Evolutionary conservation across 2,329 filamentous ascomycete genomes (phyloP), one percentile per base, ranked within the genome.

Genomic region (Xylariales sp.): DNA sequence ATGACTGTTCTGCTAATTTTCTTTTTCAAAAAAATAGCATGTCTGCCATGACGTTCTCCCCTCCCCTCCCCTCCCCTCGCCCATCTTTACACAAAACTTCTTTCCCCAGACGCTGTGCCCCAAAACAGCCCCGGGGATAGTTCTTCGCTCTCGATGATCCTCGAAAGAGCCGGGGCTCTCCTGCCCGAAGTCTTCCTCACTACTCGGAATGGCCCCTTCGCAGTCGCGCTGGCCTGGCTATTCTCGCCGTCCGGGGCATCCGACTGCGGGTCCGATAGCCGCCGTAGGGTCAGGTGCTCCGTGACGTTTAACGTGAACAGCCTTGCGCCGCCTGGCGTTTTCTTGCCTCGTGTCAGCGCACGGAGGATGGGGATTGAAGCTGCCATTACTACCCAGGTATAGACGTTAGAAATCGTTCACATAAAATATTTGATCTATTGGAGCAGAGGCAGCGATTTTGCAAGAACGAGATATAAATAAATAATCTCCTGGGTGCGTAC

Each of bases 311-410:
- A 41, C 0, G 69, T 59, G 56, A 71, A 71, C 10, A 71, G 65
- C 12, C 59, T 63, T 5, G 52, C 49, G 1, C 54, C 61, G 3
- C 56, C 32, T 12, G 58, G 62, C 10, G 65, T 54, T 1, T 30
- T 48, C 49, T 65, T 71, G 60, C 72, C 67, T 39, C 71, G 61
- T 18, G 71, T 63, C 28, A 78, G 60, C 6, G 74, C 75, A 7
- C 76, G 73, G 12, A 79, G 69, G 6, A 75, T 73, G 0, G 76
- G 77, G 8, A 79, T 74, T 7, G 73, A 77, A 6, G 77, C 72
- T 0, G 77, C 75, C 59, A 78, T 76, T 53, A 78, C 54, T 56
- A 30, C 45, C 10, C n/a, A 3, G 34, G 6, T 32, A 5, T 4
- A 12, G 36, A 14, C 18, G 54, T 56, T 16, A 56, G 54, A 56